A percentile compares a stretch with the other conserved stretches of the same genome.
Conservation (phyloP, 768 basidiomycete genomes). For the Suillus alpinus region DNA sequence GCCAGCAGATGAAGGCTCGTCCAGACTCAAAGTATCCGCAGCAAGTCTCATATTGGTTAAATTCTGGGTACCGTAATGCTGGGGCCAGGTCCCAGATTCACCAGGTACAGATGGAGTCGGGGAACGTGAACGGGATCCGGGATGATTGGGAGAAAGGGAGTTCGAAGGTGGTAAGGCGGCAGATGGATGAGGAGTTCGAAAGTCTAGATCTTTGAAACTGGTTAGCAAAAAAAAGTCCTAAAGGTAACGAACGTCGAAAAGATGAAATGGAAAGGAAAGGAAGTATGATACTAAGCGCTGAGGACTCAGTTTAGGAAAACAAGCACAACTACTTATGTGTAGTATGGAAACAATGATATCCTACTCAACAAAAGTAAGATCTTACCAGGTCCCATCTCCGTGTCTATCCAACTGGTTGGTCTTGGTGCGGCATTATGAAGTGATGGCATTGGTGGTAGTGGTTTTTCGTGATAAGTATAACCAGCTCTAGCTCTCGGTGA, state of each 20-base stretch:
- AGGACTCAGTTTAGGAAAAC: slow-evolving; percentile 10
- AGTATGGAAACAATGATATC: no score
- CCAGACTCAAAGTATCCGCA: slow-evolving; percentile 11
- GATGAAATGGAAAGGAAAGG: slow-evolving; percentile 17
- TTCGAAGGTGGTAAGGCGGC: slow-evolving; percentile 29
- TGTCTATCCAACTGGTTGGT: slow-evolving; percentile 25
- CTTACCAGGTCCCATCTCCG: slow-evolving; percentile 18
- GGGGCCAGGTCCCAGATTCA: slow-evolving; percentile 26
- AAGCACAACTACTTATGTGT: neutral
- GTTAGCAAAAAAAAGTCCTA: slow-evolving; percentile 16
- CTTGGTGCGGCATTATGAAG: slow-evolving; percentile 9
- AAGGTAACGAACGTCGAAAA: slow-evolving; percentile 9
- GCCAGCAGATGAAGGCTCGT: slow-evolving; percentile 15
- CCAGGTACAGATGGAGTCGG: slow-evolving; percentile 33
- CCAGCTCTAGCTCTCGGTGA: slow-evolving; percentile 8
- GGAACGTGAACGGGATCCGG: slow-evolving; percentile 37
- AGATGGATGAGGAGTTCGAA: slow-evolving; percentile 28
- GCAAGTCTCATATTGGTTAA: slow-evolving; percentile 18
- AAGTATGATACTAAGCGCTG: slow-evolving; percentile 21
- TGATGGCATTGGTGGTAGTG: slow-evolving; percentile 34
- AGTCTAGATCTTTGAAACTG: slow-evolving; percentile 26
- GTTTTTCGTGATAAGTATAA: slow-evolving; percentile 31
- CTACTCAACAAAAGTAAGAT: neutral
- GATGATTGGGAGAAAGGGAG: slow-evolving; percentile 30
- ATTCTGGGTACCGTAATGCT: slow-evolving; percentile 14